Conservation (phyloP, 2,329 filamentous ascomycete genomes). For the Sporothrix sp. region DNA sequence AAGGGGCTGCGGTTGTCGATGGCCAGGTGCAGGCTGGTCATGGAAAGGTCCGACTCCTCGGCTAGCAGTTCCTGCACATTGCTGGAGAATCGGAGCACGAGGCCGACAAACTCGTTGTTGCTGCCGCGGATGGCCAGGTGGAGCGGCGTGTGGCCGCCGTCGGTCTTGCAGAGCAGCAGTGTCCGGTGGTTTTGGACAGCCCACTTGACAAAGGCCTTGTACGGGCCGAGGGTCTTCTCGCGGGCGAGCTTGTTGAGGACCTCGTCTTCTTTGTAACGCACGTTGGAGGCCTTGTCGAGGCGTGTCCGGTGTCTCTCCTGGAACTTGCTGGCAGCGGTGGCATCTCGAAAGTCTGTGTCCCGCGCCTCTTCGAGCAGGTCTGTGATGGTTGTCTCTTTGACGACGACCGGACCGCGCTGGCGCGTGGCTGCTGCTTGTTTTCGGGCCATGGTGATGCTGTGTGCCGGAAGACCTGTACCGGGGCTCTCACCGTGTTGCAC, state of each 20-base stretch:
- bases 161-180: conserved; percentile 1
- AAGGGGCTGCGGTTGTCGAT: conserved; percentile 6
- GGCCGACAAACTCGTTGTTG: conserved; percentile 9
- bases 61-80: neutral
- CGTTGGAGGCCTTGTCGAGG: neutral
- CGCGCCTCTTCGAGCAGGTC: neutral
- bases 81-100: neutral
- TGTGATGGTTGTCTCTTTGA: neutral
- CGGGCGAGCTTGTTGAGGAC: conserved; percentile 5
- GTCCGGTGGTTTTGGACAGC: neutral
- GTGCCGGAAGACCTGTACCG: no score
- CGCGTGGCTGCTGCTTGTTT: neutral
- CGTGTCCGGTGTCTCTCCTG: neutral
- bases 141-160: conserved; percentile 4
- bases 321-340: neutral
- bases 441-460: neutral
- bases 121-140: conserved; percentile 3
- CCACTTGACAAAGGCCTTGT: conserved; percentile 4
- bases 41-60: neutral
- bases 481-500: no score
- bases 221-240: neutral
- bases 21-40: conserved; percentile 9
- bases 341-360: neutral
- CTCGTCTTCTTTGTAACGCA: neutral
- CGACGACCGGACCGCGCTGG: neutral